Evolutionary conservation across 2,329 filamentous ascomycete genomes (phyloP).

Genomic region (Arthroderma sp.): DNA sequence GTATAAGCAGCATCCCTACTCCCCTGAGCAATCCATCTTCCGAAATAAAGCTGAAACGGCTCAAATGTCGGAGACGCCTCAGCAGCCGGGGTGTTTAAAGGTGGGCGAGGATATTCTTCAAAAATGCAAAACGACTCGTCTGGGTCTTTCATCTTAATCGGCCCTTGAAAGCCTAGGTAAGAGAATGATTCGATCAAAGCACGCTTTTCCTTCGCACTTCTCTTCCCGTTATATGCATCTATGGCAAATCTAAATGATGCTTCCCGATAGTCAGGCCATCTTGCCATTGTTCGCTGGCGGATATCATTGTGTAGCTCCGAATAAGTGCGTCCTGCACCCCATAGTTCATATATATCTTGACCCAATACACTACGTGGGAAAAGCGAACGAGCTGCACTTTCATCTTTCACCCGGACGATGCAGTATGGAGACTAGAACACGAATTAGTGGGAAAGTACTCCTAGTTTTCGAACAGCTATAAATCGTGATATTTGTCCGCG

Average conservation of each 20-base stretch:
- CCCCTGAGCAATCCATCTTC: slow-evolving; percentile 54
- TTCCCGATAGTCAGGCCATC: slow-evolving; percentile 54
- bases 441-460: too few species aligned
- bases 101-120: slow-evolving; percentile 56
- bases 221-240: slow-evolving; percentile 68
- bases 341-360: slow-evolving; percentile 77
- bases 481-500: slow-evolving; percentile 5
- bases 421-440: slow-evolving; percentile 69
- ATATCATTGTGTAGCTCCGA: slow-evolving; percentile 56
- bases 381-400: slow-evolving; percentile 51
- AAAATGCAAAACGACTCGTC: slow-evolving; percentile 67
- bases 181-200: slow-evolving; percentile 68
- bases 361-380: slow-evolving; percentile 67
- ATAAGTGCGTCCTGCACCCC: slow-evolving; percentile 60
- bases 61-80: slow-evolving; percentile 25
- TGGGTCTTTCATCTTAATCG: slow-evolving; percentile 60
- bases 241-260: slow-evolving; percentile 71
- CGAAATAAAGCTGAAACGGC: slow-evolving; percentile 55
- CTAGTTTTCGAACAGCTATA: slow-evolving; percentile 2
- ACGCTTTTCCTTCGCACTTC: slow-evolving; percentile 49
- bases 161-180: slow-evolving; percentile 65
- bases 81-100: slow-evolving; percentile 4
- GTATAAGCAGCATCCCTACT: slow-evolving; percentile 54
- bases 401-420: slow-evolving; percentile 55
- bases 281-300: slow-evolving; percentile 41